phyloP scores from a whole-genome alignment of 352 stramenopile species.

The Phytophthora cryptogea region DNA sequence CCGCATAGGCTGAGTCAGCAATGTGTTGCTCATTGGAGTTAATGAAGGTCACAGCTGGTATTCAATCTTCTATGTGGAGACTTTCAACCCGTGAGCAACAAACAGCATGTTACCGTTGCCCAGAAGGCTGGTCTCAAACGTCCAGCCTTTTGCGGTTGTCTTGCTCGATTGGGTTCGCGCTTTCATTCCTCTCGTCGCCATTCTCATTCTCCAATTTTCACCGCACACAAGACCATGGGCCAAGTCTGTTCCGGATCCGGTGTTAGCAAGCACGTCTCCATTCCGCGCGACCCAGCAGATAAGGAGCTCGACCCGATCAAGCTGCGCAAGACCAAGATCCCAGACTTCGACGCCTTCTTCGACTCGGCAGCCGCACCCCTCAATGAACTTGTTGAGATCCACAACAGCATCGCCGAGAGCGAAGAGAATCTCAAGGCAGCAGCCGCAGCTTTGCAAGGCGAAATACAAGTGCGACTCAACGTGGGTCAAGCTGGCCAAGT shows the following conservation, averaged over 20 bases:
- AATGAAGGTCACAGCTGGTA: slow-evolving; percentile 20
- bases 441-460: slow-evolving; percentile 50
- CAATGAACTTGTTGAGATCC: slow-evolving; percentile 33
- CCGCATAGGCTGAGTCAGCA: not conserved
- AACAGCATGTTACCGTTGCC: too few relatives aligned
- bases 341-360: slow-evolving; percentile 29
- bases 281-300: slow-evolving; percentile 31
- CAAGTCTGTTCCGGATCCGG: slow-evolving; percentile 57
- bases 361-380: slow-evolving; percentile 22
- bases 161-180: not conserved
- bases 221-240: slow-evolving; percentile 43
- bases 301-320: slow-evolving; percentile 31
- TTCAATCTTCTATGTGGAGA: not conserved
- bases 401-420: slow-evolving; percentile 58
- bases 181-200: not conserved
- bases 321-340: slow-evolving; percentile 28
- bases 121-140: not conserved
- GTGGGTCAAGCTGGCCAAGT: slow-evolving; percentile 31
- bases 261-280: slow-evolving; percentile 51
- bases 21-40: not conserved
- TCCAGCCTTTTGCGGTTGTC: not conserved
- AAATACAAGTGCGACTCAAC: slow-evolving; percentile 45
- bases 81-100: slow-evolving; percentile 27
- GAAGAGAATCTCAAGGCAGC: slow-evolving; percentile 60
- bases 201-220: slow-evolving; percentile 42